Percentiles rank a stretch among this genome's conserved stretches.
Conservation (phyloP, 441 rosid genomes). For the Aleurites moluccanus region DNA sequence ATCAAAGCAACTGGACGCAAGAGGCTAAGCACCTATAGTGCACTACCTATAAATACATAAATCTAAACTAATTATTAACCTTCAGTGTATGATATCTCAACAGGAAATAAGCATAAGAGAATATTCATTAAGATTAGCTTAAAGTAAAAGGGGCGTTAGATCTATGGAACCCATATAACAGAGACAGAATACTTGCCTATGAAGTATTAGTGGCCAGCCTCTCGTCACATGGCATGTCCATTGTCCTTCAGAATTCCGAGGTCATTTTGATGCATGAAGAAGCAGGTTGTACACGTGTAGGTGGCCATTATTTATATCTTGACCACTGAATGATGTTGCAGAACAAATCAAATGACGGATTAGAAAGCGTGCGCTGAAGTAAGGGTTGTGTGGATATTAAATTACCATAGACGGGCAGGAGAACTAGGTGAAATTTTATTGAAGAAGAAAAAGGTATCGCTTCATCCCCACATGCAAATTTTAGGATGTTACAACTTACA, state of each 20-base stretch:
- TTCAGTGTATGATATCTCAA: conserved; percentile 24
- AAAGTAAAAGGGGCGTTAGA: conserved; percentile 25
- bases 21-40: neutral
- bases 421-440: neutral
- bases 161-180: conserved; percentile 37
- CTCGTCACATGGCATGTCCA: conserved; percentile 36
- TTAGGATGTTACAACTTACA: neutral
- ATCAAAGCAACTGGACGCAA: conserved; percentile 9
- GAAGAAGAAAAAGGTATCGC: conserved; percentile 14
- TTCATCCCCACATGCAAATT: conserved; percentile 14
- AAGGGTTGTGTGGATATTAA: conserved; percentile 11
- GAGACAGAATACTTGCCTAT: conserved; percentile 65
- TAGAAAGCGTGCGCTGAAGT: neutral
- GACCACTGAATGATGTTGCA: conserved; percentile 23
- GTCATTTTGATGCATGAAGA: conserved; percentile 27
- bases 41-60: conserved; percentile 1
- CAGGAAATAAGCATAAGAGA: conserved; percentile 19
- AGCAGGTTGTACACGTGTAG: conserved; percentile 30
- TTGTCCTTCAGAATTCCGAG: conserved; percentile 31
- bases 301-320: conserved; percentile 17
- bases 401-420: conserved; percentile 9
- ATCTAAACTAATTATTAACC: conserved; percentile 4
- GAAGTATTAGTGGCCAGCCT: conserved; percentile 32
- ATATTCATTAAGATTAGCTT: conserved; percentile 13
- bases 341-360: conserved; percentile 18